Evolutionary conservation across 2,329 filamentous ascomycete genomes (phyloP).

Genomic region (Fusarium brachygibbosum): DNA sequence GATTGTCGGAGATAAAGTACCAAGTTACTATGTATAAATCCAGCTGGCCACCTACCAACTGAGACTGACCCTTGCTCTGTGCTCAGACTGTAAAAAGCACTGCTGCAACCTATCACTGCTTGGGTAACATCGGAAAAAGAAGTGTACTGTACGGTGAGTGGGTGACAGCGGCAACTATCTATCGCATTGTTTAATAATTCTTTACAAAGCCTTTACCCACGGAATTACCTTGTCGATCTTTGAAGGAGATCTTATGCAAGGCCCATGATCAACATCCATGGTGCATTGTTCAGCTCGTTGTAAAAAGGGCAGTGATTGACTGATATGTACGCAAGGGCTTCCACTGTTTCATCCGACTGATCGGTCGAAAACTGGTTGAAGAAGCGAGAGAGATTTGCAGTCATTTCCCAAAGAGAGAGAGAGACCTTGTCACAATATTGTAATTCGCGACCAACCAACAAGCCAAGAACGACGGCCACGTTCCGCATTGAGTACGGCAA

Average conservation of each 20-base stretch:
- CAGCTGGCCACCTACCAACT: slow-evolving; percentile 28
- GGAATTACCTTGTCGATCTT: slow-evolving; percentile 34
- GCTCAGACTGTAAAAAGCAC: slow-evolving; percentile 4
- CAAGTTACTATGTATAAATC: slow-evolving; percentile 44
- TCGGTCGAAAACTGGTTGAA: slow-evolving; percentile 2
- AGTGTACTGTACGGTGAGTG: background rate
- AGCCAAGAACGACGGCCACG: slow-evolving; percentile 17
- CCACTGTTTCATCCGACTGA: slow-evolving; percentile 29
- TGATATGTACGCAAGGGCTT: background rate
- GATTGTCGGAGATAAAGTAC: slow-evolving; percentile 29
- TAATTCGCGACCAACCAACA: slow-evolving; percentile 18
- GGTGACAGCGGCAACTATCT: slow-evolving; percentile 6
- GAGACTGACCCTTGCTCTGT: slow-evolving; percentile 30
- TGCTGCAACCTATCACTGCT: background rate
- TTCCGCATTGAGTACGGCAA: slow-evolving; percentile 30
- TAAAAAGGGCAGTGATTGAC: slow-evolving; percentile 16
- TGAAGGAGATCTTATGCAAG: slow-evolving; percentile 20
- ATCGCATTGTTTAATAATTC: slow-evolving; percentile 30
- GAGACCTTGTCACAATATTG: background rate
- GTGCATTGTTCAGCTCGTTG: slow-evolving; percentile 21
- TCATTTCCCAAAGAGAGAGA: background rate
- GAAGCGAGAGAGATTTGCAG: slow-evolving; percentile 6
- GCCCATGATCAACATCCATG: slow-evolving; percentile 15
- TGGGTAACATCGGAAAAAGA: slow-evolving; percentile 27
- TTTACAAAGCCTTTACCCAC: slow-evolving; percentile 27